Evolutionary conservation across 2,329 filamentous ascomycete species (phyloP).

Genomic region (Calonectria honghensis): DNA sequence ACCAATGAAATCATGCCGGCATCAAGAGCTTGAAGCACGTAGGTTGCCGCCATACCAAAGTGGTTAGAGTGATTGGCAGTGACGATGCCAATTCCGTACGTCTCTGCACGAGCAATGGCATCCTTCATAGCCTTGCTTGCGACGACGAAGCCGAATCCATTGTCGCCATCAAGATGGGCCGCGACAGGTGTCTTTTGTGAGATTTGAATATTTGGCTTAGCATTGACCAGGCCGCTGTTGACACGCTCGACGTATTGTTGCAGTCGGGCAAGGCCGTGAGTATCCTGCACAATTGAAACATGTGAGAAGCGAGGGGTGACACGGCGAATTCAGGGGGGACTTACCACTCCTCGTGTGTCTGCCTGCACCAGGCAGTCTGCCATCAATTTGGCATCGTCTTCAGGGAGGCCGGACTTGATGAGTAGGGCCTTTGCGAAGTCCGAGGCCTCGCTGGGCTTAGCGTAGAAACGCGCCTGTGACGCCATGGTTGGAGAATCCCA

Average conservation of each 20-base stretch:
- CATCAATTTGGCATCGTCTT: conserved; percentile 38
- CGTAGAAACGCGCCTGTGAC: conserved; percentile 30
- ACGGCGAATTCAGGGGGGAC: neutral
- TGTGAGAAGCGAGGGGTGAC: neutral
- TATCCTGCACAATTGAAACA: conserved; percentile 30
- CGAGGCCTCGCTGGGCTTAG: conserved; percentile 28
- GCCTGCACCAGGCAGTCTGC: conserved; percentile 40
- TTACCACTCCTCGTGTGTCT: conserved; percentile 40
- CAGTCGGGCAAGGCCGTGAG: conserved; percentile 36
- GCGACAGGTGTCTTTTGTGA: conserved; percentile 40
- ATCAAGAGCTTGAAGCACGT: conserved; percentile 36
- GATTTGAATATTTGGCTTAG: conserved; percentile 35
- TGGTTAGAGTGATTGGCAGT: conserved; percentile 40
- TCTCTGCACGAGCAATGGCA: conserved; percentile 36
- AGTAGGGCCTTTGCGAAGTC: conserved; percentile 33
- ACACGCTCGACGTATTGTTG: conserved; percentile 41
- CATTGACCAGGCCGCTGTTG: conserved; percentile 37
- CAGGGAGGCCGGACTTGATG: conserved; percentile 38
- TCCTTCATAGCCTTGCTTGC: conserved; percentile 38
- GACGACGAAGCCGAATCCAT: conserved; percentile 42
- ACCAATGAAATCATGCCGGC: conserved; percentile 40
- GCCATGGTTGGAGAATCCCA: conserved; percentile 24
- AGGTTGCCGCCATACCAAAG: conserved; percentile 43
- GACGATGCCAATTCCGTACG: conserved; percentile 42
- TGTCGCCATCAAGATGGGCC: conserved; percentile 38